Conservation (phyloP, 2,329 filamentous ascomycete species). For the Myriosclerotinia curreyana region DNA sequence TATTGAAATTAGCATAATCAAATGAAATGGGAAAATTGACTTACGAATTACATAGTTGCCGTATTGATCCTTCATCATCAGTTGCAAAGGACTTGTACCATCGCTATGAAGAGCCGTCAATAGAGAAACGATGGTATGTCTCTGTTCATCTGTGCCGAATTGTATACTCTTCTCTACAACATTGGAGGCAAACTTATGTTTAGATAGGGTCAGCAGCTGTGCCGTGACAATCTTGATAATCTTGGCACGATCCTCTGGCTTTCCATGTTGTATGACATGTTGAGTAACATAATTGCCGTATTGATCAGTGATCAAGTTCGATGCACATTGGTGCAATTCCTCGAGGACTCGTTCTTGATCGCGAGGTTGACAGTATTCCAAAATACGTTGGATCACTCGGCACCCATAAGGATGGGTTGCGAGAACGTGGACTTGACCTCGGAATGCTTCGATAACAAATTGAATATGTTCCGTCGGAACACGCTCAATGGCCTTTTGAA, state of each 20-base stretch:
- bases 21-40: constrained; percentile 42
- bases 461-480: constrained; percentile 75
- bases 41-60: constrained; percentile 97
- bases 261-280: constrained; percentile 79
- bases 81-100: constrained; percentile 66
- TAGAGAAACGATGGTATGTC: constrained; percentile 63
- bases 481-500: constrained; percentile 87
- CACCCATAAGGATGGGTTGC: constrained; percentile 84
- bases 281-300: constrained; percentile 97
- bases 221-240: constrained; percentile 72
- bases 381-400: constrained; percentile 85
- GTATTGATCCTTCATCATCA: constrained; percentile 84
- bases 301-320: constrained; percentile 74
- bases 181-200: constrained; percentile 96
- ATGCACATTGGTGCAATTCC: constrained; percentile 72
- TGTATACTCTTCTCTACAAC: constrained; percentile 92
- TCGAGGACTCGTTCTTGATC: constrained; percentile 70
- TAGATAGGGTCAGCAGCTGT: constrained; percentile 73
- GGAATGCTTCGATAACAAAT: constrained; percentile 81
- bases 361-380: constrained; percentile 73
- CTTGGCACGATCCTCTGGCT: constrained; percentile 65
- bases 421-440: constrained; percentile 68
- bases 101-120: constrained; percentile 59
- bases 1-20: constrained; percentile 41
- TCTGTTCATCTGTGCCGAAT: constrained; percentile 65